Percentiles rank a stretch among this genome's conserved stretches.
Evolutionary conservation across 2,329 filamentous ascomycete genomes (phyloP).

Genomic region (Colletotrichum karsti): DNA sequence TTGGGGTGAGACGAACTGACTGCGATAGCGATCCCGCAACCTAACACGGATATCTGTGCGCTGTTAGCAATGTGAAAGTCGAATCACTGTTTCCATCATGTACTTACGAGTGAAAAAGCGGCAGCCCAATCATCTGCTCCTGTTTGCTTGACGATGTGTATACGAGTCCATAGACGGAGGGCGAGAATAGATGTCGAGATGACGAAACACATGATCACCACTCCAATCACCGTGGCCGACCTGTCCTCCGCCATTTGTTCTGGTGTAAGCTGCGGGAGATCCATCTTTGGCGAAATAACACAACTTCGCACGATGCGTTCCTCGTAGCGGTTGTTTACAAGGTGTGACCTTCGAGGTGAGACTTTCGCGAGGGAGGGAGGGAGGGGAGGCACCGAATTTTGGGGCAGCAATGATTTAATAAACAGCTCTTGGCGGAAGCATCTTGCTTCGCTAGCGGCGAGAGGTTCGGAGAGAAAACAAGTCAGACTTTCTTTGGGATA

Average conservation of each 20-base stretch:
- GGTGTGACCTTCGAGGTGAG: not conserved
- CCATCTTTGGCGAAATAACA: not conserved
- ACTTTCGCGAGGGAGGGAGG: too few relatives aligned
- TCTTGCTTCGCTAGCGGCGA: too few relatives aligned
- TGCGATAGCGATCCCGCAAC: conserved; percentile 2
- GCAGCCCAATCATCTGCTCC: conserved; percentile 37
- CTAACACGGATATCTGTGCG: conserved; percentile 4
- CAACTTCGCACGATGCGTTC: not conserved
- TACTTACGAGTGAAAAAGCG: conserved; percentile 33
- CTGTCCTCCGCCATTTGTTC: conserved; percentile 20
- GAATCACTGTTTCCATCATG: too few relatives aligned
- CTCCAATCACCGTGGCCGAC: conserved; percentile 27
- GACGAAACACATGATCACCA: conserved; percentile 31
- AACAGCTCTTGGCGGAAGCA: not conserved
- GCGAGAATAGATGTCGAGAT: conserved; percentile 29
- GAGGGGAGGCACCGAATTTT: not conserved
- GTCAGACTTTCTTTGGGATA: not conserved
- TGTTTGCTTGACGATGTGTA: conserved; percentile 34
- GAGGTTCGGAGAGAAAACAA: not conserved
- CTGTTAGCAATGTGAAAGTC: too few relatives aligned
- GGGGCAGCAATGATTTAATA: not conserved
- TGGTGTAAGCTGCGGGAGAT: conserved; percentile 10
- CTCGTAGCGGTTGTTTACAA: not conserved
- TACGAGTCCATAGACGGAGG: conserved; percentile 36
- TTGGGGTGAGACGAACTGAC: not conserved